Evolutionary conservation across 495 filamentous ascomycete species (phyloP), one percentile per base, ranked within the genome.

Genomic region (Rusavskia elegans): DNA sequence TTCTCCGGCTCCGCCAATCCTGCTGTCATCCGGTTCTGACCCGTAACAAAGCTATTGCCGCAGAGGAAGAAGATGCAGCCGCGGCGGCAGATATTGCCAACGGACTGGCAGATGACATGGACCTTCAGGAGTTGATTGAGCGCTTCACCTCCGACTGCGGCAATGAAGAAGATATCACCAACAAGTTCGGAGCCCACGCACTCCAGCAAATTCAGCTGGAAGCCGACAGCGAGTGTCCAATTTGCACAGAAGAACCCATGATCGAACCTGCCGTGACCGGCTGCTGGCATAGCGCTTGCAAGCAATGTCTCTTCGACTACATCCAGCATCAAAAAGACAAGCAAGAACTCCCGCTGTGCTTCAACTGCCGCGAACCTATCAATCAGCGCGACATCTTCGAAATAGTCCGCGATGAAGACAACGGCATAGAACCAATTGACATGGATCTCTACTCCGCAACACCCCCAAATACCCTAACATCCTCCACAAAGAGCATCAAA

Each of bases 241-340:
- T 98, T 54, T 98, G 92, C 67, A 76, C 84, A 8, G 89, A 95
- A 62, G 92, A 95, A 63, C 88, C 88, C 6, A 95, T 96, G 87
- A 77, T 83, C 42, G 83, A 95, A 42, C 89, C 93, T 53, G 82
- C 86, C 1, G 90, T 98, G 1, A 95, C 92, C 0, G 85, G 87
- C 0, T 98, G 92, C 67, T 97, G 90, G 85, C 92, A 98, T 65
- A 87, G 84, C 21, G 89, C 92, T 2, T 98, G 92, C 73, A 94
- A 92, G 66, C 80, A 86, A 44, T 98, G 92, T 59, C 72, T 95
- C 23, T 66, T 86, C 4, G 80, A 88, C 58, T 94, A 89, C 60
- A 89, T 98, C 54, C 79, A 80, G 55, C 87, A 95, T 63, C 85
- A 94, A 58, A 83, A 75, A 32, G 79, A 85, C 56, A 85, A 82